Evolutionary conservation across 2,329 filamentous ascomycete genomes (phyloP).

Genomic region (Fusarium sp.): DNA sequence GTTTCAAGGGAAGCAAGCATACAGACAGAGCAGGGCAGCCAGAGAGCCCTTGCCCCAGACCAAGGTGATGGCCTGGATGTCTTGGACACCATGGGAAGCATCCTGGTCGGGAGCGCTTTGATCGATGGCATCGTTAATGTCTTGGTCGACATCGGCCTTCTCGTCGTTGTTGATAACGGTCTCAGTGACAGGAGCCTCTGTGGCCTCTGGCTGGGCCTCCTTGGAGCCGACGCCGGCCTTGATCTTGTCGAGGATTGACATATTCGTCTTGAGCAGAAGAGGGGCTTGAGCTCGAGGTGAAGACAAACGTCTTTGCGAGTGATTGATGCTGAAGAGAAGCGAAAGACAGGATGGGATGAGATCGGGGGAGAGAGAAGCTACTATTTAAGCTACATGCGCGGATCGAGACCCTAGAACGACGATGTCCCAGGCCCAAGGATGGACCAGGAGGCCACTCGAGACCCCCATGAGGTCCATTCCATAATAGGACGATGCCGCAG

Average conservation of each 20-base stretch:
- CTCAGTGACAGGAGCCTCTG: slow-evolving; percentile 11
- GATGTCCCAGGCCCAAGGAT: not conserved
- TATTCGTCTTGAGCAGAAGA: slow-evolving; percentile 12
- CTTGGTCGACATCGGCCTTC: slow-evolving; percentile 8
- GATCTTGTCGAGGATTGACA: slow-evolving; percentile 35
- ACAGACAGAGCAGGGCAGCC: slow-evolving; percentile 46
- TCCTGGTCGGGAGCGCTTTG: slow-evolving; percentile 31
- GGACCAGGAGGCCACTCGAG: not conserved
- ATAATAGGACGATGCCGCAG: slow-evolving; percentile 16
- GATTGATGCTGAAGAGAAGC: not conserved
- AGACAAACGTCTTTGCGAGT: not conserved
- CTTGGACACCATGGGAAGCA: slow-evolving; percentile 51
- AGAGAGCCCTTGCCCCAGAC: slow-evolving; percentile 54
- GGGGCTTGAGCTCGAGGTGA: not conserved
- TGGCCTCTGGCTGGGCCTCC: slow-evolving; percentile 6
- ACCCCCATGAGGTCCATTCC: slow-evolving; percentile 3
- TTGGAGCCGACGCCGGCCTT: slow-evolving; percentile 18
- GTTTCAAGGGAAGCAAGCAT: slow-evolving; percentile 28
- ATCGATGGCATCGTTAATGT: slow-evolving; percentile 12
- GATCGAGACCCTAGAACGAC: not conserved
- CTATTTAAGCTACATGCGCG: slow-evolving; percentile 2
- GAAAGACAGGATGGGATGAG: not conserved
- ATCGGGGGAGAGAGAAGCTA: not conserved
- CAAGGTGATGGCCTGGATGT: slow-evolving; percentile 54
- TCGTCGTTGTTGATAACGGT: slow-evolving; percentile 16